Evolutionary conservation across 1,284 basidiomycete species (phyloP).

Genomic region (Tylopilus sp.): DNA sequence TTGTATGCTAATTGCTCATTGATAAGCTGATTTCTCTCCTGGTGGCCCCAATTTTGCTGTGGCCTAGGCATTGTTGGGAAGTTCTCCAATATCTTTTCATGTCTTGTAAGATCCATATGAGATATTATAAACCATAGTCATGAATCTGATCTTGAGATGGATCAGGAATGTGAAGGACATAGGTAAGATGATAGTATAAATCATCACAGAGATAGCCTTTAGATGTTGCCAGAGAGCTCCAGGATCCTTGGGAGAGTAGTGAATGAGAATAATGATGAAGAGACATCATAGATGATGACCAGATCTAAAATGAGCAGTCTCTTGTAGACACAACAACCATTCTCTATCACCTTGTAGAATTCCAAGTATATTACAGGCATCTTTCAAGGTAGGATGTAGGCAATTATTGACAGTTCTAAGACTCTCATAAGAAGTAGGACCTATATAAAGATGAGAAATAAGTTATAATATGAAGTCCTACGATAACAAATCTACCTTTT

Average conservation of each 20-base stretch:
- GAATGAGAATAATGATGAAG: slow-evolving; percentile 45
- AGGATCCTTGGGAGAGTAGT: slow-evolving; percentile 41
- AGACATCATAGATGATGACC: slow-evolving; percentile 42
- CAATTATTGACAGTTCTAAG: neutral
- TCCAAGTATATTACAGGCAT: slow-evolving; percentile 44
- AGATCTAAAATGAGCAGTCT: slow-evolving; percentile 44
- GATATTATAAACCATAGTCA: slow-evolving; percentile 38
- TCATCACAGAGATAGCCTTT: slow-evolving; percentile 46
- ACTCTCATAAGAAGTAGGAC: too few relatives aligned
- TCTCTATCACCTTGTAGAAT: slow-evolving; percentile 51
- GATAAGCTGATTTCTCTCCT: too few relatives aligned
- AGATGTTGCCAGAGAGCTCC: slow-evolving; percentile 2
- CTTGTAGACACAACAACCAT: slow-evolving; percentile 45
- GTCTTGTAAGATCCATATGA: slow-evolving; percentile 35
- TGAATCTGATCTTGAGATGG: slow-evolving; percentile 44
- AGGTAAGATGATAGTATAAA: slow-evolving; percentile 14
- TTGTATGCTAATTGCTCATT: too few relatives aligned
- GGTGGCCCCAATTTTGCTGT: too few relatives aligned
- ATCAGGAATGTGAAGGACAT: slow-evolving; percentile 17
- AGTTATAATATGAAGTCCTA: too few relatives aligned
- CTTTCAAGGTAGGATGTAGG: slow-evolving; percentile 34
- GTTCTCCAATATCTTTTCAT: slow-evolving; percentile 34
- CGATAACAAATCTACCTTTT: too few relatives aligned
- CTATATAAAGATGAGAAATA: too few relatives aligned
- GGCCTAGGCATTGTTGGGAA: slow-evolving; percentile 43